Conservation (phyloP, 1,139 yeast genomes). For the Eremothecium sinecaudum region DNA sequence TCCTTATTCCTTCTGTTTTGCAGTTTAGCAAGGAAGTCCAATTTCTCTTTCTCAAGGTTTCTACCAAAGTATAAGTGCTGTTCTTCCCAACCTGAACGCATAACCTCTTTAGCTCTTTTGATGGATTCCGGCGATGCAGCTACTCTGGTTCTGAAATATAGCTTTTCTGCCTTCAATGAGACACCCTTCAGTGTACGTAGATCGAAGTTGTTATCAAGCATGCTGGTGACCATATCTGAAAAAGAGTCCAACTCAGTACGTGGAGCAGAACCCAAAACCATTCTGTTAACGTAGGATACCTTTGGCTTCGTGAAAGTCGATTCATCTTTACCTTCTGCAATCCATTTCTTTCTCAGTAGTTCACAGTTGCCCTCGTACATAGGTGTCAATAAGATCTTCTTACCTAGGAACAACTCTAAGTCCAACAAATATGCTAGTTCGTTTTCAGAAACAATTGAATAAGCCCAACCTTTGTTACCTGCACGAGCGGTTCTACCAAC, state of each 20-base stretch:
- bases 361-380: constrained; percentile 58
- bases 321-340: constrained; percentile 32
- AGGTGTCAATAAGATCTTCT: constrained; percentile 60
- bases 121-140: constrained; percentile 80
- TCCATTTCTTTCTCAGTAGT: constrained; percentile 39
- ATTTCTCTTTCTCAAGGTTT: constrained; percentile 63
- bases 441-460: constrained; percentile 71
- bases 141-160: constrained; percentile 76
- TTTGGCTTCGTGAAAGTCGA: constrained; percentile 38
- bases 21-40: constrained; percentile 60
- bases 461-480: constrained; percentile 97
- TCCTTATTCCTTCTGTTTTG: constrained; percentile 64
- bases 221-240: constrained; percentile 60
- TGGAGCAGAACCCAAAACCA: constrained; percentile 80
- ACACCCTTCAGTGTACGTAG: constrained; percentile 57
- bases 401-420: constrained; percentile 81
- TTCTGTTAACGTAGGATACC: constrained; percentile 62
- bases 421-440: constrained; percentile 89
- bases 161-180: constrained; percentile 76
- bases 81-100: constrained; percentile 81
- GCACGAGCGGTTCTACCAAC: constrained; percentile 99
- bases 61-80: constrained; percentile 72
- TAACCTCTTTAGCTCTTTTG: constrained; percentile 72
- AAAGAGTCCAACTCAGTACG: constrained; percentile 58
- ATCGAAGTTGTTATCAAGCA: constrained; percentile 62